Evolutionary conservation across 2,329 filamentous ascomycete genomes (phyloP).

Genomic region (Rutstroemia sp.): DNA sequence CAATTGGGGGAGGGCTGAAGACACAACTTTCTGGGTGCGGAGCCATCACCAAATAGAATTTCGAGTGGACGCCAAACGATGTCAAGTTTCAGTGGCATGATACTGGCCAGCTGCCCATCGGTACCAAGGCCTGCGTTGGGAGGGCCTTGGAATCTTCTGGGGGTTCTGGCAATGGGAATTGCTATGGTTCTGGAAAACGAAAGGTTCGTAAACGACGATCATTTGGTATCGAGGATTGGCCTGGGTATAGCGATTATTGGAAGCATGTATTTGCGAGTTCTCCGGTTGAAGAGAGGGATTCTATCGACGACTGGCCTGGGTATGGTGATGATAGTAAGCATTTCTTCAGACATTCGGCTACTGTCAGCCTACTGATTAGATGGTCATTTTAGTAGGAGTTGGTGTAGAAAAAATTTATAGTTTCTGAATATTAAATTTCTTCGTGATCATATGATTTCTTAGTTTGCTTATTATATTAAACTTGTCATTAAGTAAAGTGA

Average conservation of each 20-base stretch:
- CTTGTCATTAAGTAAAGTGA: too few species aligned
- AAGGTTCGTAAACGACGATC: background rate
- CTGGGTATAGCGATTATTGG: background rate
- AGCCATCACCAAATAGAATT: background rate
- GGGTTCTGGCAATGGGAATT: background rate
- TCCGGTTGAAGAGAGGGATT: background rate
- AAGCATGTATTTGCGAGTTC: background rate
- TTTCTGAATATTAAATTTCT: too few species aligned
- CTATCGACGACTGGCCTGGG: background rate
- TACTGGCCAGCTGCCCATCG: background rate
- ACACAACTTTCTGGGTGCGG: background rate
- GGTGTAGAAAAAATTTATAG: too few species aligned
- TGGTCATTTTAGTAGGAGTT: too few species aligned
- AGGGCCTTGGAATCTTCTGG: background rate
- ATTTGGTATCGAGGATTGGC: background rate
- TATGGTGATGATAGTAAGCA: background rate
- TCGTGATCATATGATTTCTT: too few species aligned
- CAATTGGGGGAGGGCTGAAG: background rate
- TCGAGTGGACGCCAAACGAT: background rate
- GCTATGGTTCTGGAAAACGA: background rate
- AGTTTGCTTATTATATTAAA: too few species aligned
- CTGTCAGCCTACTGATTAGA: too few species aligned
- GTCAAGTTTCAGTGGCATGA: background rate
- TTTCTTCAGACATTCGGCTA: background rate
- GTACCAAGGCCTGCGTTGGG: background rate